Evolutionary conservation across 768 basidiomycete species (phyloP), one percentile per base, ranked within the genome.

Genomic region (Naganishia antarctica): DNA sequence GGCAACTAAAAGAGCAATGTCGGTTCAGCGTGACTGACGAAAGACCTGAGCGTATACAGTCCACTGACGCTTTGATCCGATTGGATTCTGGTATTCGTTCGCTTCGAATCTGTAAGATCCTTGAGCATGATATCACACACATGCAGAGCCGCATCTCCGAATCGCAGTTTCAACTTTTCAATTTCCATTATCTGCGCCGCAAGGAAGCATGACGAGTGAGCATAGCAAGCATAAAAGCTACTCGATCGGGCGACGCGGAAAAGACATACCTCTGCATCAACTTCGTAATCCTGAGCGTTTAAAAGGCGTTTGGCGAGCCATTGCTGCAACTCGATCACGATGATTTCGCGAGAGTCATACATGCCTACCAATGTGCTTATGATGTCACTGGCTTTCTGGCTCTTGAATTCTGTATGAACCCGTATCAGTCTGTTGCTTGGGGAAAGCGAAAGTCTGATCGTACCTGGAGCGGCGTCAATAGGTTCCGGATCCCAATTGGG

Each of bases 81-180:
- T 69, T 94, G 90, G 1, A 98, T 84, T 74, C 88, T 87, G n/a
- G 84, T 84, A 74, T 98, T 90, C 51, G 87, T 88, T 34, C 91
- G 84, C 71, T 86, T 87, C 43, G 94, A 96, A 76, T 98, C 92
- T 3, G 90, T 88, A 85, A 98, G 89, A 75, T 99, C 96, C 73
- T 86, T 89, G 73, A 98, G 80, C 96, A 99, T 98, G 61, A 99
- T 92, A 74, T 98, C 94, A 80, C 93, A 97, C 5, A 91, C 89
- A 75, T 96, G 91, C 62, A 99, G 78, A 2, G 91, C 86, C 0
- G 86, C 82, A 71, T 98, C 96, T 23, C 96, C 96, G 71, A 99
- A 99, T 3, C 96, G 87, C 61, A 93, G 84, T 80, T 98, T 98
- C 66, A 99, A 79, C 45, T 93, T 89, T 76, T 96, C 93, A 65